Evolutionary conservation across 1,284 basidiomycete genomes (phyloP), one percentile per base, ranked within the genome.

Genomic region (Cronartium quercuum): DNA sequence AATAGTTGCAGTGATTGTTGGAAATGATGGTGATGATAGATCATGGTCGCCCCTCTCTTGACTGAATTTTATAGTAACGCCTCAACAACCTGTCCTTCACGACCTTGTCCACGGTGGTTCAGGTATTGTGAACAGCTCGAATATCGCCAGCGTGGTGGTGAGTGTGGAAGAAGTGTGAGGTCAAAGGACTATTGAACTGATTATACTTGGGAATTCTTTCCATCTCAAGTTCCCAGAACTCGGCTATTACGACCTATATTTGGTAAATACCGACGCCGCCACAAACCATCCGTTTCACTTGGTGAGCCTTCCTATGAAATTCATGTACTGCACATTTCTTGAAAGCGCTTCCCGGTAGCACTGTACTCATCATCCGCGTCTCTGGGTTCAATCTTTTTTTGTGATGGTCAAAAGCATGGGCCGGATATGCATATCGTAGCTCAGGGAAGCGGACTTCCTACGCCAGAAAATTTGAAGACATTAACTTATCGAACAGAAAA

Each of bases 401-500:
- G n/a, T n/a, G n/a, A n/a, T n/a, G n/a, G n/a, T n/a, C n/a, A 58
- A 10, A 29, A 71, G 68, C 68, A 71, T 35, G 68, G 58, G 6
- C 41, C 62, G 44, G 68, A 71, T 21, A 71, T 71, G 68, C 68
- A 71, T 44, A 64, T 71, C n/a, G 68, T 71, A 15, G 68, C 61
- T 12, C 15, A 12, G 5, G 68, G 68, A 42, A 63, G 9, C 42
- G 70, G 70, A 9, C 7, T 21, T 12, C 57, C 57, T 10, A 58
- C 57, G 9, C 18, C 57, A 12, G 57, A 58, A 58, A 58, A 18
- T 18, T 21, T 58, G 9, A 29, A 10, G 15, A 58, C 9, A 10
- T 18, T 58, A 21, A 58, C 57, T 29, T 58, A 58, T 29, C 9
- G 10, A 10, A 58, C 57, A 58, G 7, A 58, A 29, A 58, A 58